A percentile compares a stretch with the other conserved stretches of the same genome.
phyloP scores from a whole-genome alignment of 2,329 filamentous ascomycete species.

The Fusarium graminum region DNA sequence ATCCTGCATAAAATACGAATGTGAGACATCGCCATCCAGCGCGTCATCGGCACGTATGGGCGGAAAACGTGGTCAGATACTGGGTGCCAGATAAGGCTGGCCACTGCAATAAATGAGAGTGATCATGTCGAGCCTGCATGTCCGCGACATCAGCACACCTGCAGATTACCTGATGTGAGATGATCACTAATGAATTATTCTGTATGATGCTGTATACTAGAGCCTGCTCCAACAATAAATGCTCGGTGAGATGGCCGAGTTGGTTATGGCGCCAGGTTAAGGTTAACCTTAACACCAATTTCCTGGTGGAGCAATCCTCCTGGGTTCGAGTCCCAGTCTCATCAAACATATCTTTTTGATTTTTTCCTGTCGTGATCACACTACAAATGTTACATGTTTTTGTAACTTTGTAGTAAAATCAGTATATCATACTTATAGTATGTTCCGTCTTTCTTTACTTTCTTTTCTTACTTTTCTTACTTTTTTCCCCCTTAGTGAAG shows the following conservation, averaged over 20 bases:
- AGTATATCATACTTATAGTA: too few relatives aligned
- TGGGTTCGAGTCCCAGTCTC: constrained; percentile 51
- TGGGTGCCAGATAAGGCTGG: background rate
- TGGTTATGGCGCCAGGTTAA: constrained; percentile 51
- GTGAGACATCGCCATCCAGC: background rate
- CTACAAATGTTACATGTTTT: background rate
- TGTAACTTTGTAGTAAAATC: too few relatives aligned
- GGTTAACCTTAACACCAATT: constrained; percentile 48
- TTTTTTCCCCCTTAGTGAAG: background rate
- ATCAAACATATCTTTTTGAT: constrained; percentile 35
- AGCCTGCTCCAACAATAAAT: background rate
- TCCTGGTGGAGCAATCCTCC: constrained; percentile 50
- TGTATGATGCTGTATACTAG: too few relatives aligned
- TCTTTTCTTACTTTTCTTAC: background rate
- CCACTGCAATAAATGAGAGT: background rate
- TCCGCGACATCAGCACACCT: background rate
- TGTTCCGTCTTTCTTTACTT: rapidly evolving
- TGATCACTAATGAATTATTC: too few relatives aligned
- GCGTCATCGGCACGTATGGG: background rate
- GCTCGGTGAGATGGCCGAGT: constrained; percentile 49
- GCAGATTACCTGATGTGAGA: too few relatives aligned
- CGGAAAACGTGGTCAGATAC: background rate
- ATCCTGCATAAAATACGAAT: background rate
- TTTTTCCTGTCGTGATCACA: background rate
- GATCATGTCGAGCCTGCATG: constrained; percentile 9